Percentiles rank a stretch among this genome's conserved stretches.
Evolutionary conservation across 495 filamentous ascomycete species (phyloP).

Genomic region (Cercophora scortea): DNA sequence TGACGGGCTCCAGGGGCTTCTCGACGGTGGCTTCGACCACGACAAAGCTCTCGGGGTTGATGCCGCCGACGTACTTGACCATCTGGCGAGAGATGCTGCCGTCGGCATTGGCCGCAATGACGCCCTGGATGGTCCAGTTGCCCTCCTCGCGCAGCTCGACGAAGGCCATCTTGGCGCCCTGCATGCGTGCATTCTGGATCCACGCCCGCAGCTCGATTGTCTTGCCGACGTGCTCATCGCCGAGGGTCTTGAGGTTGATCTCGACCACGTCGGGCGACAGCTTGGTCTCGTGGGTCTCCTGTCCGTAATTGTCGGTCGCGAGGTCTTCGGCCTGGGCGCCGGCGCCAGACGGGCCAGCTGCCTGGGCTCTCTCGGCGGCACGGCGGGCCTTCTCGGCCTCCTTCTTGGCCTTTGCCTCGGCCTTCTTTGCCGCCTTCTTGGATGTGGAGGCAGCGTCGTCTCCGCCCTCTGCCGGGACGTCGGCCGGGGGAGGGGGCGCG

Average conservation of each 20-base stretch:
- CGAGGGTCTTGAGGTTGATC: conserved; percentile 45
- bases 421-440: conserved; percentile 52
- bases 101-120: conserved; percentile 50
- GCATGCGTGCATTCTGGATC: conserved; percentile 77
- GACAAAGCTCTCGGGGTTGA: conserved; percentile 79
- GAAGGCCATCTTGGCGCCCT: conserved; percentile 89
- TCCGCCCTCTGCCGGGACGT: conserved; percentile 2
- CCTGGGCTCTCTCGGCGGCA: conserved; percentile 42
- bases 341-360: conserved; percentile 34
- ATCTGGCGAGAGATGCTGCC: conserved; percentile 67
- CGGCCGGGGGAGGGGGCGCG: conserved; percentile 11
- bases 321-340: conserved; percentile 55
- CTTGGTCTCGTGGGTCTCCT: conserved; percentile 24
- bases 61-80: conserved; percentile 78
- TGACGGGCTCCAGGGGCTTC: conserved; percentile 75
- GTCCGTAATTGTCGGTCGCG: conserved; percentile 63
- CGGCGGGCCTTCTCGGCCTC: conserved; percentile 44
- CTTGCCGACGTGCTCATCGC: conserved; percentile 57
- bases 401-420: conserved; percentile 46
- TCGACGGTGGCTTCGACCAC: conserved; percentile 72
- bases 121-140: conserved; percentile 47
- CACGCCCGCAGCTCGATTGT: conserved; percentile 73
- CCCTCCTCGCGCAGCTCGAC: conserved; percentile 80
- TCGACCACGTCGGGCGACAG: conserved; percentile 28
- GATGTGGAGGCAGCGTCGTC: conserved; percentile 24